Base-by-base conservation (phyloP, 176 grass and related monocot genomes). In the Oryza punctata region DNA sequence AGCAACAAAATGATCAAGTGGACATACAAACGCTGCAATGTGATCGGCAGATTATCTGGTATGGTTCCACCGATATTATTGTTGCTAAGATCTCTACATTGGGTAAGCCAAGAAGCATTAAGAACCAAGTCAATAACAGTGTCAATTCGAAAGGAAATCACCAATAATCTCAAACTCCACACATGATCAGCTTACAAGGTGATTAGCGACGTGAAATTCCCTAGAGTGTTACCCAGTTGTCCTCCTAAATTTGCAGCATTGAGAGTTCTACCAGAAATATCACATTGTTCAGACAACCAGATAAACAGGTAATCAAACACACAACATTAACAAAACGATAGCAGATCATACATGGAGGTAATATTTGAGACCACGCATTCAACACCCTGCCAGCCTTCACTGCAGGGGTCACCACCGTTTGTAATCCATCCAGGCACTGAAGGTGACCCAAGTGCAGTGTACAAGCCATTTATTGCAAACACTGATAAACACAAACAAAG, bases 11-110 rank as follows among this genome's bases (percentile, higher is more conserved):
- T 75, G 60, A 45, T 60, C 11, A 54, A 82, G 70, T 11, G 32
- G 47, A 78, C 89, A 63, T 99, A 99, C 97, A 96, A 80, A 73
- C 40, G 37, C 81, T 91, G 97, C 75, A 99, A 69, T 75, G 97
- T 99, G 69, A 89, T 28, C 50, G 97, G 97, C 18, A 96, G 88
- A 84, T 75, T 91, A 83, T 96, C 93, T 21, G 93, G 93, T 85
- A 99, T 92, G 65, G 80, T 91, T 73, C 97, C 97, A 29, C 93
- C 97, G 81, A 99, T 99, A 86, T 91, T 99, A 61, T 99, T 99
- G 71, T 91, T 94, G 80, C 97, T 99, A 69, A 99, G 85, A 78
- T 99, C 97, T 81, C 97, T 99, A 75, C 70, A 97, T 86, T 26
- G 59, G 46, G 63, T 78, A 65, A 90, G 35, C 7, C n/a, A 63